Evolutionary conservation across 169 alveolate species (phyloP).

Genomic region (Plasmodium gallinaceum): DNA sequence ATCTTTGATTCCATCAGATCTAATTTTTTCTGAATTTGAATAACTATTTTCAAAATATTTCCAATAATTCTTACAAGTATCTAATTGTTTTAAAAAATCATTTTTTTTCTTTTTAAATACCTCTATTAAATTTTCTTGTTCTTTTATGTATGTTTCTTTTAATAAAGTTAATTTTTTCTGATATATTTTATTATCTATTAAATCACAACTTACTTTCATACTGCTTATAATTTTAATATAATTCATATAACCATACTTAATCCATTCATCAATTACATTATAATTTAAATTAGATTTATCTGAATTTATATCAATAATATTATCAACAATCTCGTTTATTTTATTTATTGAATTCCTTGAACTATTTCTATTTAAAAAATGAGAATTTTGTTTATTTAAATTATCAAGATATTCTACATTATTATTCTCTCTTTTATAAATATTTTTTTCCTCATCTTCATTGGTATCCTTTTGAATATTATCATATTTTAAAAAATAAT

Average conservation of each 20-base stretch:
- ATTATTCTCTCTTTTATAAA: background rate
- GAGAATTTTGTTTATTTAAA: background rate
- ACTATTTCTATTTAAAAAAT: slow-evolving; percentile 19
- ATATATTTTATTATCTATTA: slow-evolving; percentile 50
- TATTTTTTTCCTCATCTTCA: background rate
- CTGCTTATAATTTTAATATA: slow-evolving; percentile 48
- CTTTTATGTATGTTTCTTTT: slow-evolving; percentile 59
- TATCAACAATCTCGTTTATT: slow-evolving; percentile 43
- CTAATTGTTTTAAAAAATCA: slow-evolving; percentile 74
- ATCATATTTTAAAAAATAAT: background rate
- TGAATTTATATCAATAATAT: slow-evolving; percentile 26
- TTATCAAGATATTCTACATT: background rate
- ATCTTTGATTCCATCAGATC: slow-evolving; percentile 67
- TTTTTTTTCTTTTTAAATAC: slow-evolving; percentile 52
- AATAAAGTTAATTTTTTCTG: slow-evolving; percentile 30
- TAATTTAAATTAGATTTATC: slow-evolving; percentile 22
- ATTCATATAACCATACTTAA: slow-evolving; percentile 53
- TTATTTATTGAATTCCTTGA: background rate
- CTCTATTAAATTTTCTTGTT: slow-evolving; percentile 69
- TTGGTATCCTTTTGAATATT: background rate
- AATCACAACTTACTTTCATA: slow-evolving; percentile 61
- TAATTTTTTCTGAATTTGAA: slow-evolving; percentile 59
- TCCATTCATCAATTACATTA: slow-evolving; percentile 57
- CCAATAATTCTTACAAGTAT: slow-evolving; percentile 61
- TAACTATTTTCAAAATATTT: slow-evolving; percentile 75